Evolutionary conservation across 768 basidiomycete species (phyloP), one percentile per base, ranked within the genome.

Genomic region (Suillus spraguei): DNA sequence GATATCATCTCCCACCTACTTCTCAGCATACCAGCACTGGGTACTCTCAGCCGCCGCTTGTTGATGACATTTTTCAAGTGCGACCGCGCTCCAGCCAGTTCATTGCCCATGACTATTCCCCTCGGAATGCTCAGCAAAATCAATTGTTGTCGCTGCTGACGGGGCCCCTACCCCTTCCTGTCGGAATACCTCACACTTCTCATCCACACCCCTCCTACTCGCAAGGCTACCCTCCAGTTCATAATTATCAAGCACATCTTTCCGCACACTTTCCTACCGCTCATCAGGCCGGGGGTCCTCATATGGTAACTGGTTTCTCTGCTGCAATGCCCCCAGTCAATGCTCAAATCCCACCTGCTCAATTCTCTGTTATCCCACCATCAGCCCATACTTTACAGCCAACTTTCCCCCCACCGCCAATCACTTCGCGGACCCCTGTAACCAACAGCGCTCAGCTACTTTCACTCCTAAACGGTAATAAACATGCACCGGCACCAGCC

Each of bases 1-100:
- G 64, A 53, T 42, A 63, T 36, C 39, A 59, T 20, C 59, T 58
- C 28, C 58, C 68, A 22, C 50, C 52, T 56, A 41, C 39, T 47
- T 17, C 62, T 64, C 58, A 68, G 61, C 35, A 44, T 39, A 7
- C 63, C 64, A 38, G 32, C 60, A 6, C 58, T 59, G 36, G 33
- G 52, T 6, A 60, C 28, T 17, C 64, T 63, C 13, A 22, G 58
- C 49, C 56, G 60, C 50, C 63, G 54, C 44, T 42, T 65, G 22
- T 32, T 42, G 20, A 22, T 46, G 58, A 64, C 28, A 74, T 69
- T 78, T 79, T 80, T 58, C 82, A 84, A 71, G 73, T 79, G 24
- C 77, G 85, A 60, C 76, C 85, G 39, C 77, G 75, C 60, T 84
- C 84, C 11, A 82, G 81, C 64, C 82, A 83, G 61, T 72, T 39